Evolutionary conservation across 2,329 filamentous ascomycete species (phyloP).

Genomic region (Alternaria rosae): DNA sequence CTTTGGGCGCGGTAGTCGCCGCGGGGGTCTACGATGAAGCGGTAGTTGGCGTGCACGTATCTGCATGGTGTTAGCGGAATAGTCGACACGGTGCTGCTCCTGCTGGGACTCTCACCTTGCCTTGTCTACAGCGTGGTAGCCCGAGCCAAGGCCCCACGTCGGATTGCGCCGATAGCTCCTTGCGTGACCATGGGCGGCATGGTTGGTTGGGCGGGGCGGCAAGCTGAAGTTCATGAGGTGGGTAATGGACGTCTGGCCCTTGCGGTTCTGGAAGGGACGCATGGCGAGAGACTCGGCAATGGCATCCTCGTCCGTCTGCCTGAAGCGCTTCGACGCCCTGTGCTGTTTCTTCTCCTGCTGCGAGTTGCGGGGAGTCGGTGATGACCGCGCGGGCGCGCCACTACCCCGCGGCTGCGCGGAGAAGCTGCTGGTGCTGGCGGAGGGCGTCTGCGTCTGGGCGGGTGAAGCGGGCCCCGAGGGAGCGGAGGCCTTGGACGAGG

Average conservation of each 20-base stretch:
- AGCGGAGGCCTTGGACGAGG: constrained; percentile 52
- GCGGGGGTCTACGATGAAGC: constrained; percentile 88
- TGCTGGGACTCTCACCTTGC: constrained; percentile 66
- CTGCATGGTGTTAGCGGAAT: constrained; percentile 50
- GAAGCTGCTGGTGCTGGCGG: constrained; percentile 54
- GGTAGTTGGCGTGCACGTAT: constrained; percentile 95
- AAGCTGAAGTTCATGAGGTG: constrained; percentile 92
- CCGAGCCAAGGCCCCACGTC: constrained; percentile 85
- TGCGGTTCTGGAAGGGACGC: constrained; percentile 72
- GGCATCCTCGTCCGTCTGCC: constrained; percentile 81
- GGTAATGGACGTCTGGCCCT: constrained; percentile 95
- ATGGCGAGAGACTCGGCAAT: constrained; percentile 79
- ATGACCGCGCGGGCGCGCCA: constrained; percentile 48
- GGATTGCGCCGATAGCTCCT: constrained; percentile 68
- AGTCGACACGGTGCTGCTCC: not conserved
- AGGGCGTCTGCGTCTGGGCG: constrained; percentile 53
- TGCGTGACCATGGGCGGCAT: constrained; percentile 63
- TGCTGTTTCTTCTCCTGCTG: constrained; percentile 83
- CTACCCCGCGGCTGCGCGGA: constrained; percentile 54
- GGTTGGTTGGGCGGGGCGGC: constrained; percentile 73
- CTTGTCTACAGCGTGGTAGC: constrained; percentile 90
- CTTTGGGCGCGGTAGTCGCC: constrained; percentile 82
- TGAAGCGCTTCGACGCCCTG: constrained; percentile 78
- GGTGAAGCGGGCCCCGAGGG: constrained; percentile 52
- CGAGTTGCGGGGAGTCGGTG: constrained; percentile 70